phyloP scores from a whole-genome alignment of 805 yeast genomes.

The Wickerhamiella azymoides region DNA sequence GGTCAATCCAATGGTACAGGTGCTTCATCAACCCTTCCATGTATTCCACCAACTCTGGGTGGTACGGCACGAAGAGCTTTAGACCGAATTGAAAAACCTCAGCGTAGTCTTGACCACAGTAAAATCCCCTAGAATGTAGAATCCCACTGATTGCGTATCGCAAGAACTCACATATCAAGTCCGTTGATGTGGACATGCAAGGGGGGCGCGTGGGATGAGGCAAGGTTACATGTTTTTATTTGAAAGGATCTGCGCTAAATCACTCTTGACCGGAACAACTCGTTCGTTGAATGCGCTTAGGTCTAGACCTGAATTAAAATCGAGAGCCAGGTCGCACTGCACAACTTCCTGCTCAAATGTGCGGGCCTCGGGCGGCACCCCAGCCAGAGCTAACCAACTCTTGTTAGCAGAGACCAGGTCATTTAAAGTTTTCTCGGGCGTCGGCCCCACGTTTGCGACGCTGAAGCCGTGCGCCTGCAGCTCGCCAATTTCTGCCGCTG shows the following conservation, averaged over 20 bases:
- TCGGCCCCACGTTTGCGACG: background rate
- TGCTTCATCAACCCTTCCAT: constrained; percentile 1
- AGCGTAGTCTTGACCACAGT: background rate
- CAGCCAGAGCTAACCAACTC: constrained; percentile 16
- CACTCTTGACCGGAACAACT: background rate
- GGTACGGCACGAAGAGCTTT: background rate
- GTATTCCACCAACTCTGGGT: background rate
- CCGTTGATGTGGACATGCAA: background rate
- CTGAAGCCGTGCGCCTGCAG: constrained; percentile 12
- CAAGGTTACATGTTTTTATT: constrained; percentile 5
- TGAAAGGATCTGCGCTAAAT: background rate
- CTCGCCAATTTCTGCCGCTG: constrained; percentile 8
- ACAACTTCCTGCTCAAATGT: constrained; percentile 13
- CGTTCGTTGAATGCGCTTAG: background rate
- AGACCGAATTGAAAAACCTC: background rate
- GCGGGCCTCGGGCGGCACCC: constrained; percentile 9
- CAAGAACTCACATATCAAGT: background rate
- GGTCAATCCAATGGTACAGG: background rate
- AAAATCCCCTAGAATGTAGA: background rate
- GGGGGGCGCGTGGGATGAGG: background rate
- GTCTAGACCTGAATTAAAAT: constrained; percentile 9
- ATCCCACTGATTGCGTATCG: constrained; percentile 1
- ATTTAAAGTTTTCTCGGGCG: constrained; percentile 8
- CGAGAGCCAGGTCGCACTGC: constrained; percentile 16
- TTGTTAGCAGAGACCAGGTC: constrained; percentile 12